Percentiles rank a stretch among this genome's conserved stretches.
Evolutionary conservation across 345 rosid genomes (phyloP).

Genomic region (Corchorus capsularis): DNA sequence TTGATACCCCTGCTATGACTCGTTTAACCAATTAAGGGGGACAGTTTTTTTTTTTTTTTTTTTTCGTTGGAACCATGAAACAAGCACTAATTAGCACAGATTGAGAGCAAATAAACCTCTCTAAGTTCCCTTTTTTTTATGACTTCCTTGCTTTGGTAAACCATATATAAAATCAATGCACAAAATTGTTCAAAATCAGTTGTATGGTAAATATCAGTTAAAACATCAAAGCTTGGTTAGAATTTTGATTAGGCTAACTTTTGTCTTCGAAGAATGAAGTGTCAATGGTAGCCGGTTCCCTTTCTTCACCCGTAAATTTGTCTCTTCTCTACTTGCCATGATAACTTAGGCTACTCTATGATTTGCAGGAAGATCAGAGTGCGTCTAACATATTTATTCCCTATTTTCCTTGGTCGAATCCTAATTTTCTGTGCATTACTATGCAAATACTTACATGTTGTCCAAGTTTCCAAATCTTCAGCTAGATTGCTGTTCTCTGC

Average conservation of each 20-base stretch:
- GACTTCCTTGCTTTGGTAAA: neutral
- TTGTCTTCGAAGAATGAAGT: too few species aligned
- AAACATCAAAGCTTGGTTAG: neutral
- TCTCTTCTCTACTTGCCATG: too few species aligned
- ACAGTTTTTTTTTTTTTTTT: neutral
- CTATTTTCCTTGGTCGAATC: neutral
- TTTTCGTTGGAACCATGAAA: neutral
- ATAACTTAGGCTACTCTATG: too few species aligned
- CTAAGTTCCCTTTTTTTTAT: neutral
- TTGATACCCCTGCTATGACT: neutral
- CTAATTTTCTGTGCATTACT: neutral
- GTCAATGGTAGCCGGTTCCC: too few species aligned
- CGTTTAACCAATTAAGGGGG: conserved; percentile 3
- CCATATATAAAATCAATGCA: neutral
- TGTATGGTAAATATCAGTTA: neutral
- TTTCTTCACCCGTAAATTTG: too few species aligned
- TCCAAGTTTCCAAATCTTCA: conserved; percentile 5
- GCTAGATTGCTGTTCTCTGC: neutral
- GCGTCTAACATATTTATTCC: neutral
- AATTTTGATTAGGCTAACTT: neutral
- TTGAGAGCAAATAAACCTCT: conserved; percentile 4
- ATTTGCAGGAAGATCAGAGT: too few species aligned
- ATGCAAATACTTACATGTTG: neutral
- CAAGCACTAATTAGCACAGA: neutral
- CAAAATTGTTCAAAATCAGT: conserved; percentile 1